Evolutionary conservation across 2,329 filamentous ascomycete species (phyloP), one percentile per base, ranked within the genome.

Genomic region (Nemania diffusa): DNA sequence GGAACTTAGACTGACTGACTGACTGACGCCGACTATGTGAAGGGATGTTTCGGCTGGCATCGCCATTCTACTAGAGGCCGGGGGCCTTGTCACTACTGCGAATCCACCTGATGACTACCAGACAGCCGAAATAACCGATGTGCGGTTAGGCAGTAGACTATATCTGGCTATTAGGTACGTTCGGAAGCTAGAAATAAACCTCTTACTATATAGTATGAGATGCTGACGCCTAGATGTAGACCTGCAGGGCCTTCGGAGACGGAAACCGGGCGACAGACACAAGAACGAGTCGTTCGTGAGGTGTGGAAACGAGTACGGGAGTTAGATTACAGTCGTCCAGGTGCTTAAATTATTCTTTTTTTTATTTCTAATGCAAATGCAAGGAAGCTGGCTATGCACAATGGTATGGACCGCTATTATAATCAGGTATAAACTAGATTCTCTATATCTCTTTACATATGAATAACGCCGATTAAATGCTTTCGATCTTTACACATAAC

Each of bases 11-110:
- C 34, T 27, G 40, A 57, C 53, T 65, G n/a, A 46, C 27, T 1
- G 40, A n/a, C n/a, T n/a, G n/a, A n/a, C n/a, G n/a, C n/a, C 34
- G 34, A 7, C 34, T 40, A 13, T 13, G 53, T 15, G 51, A 65
- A 86, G 85, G 91, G 92, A 94, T 71, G 91, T 93, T 3, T 91
- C 91, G 1, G 92, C 91, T 13, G 91, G 91, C 1, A 88, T 93
- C 65, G 90, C 90, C 4, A 89, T 94, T 46, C 80, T 94, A 0
- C 81, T 89, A 64, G 91, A 94, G 79, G 91, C 92, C 2, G 91
- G 91, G 1, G 92, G 92, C 0, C 77, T 94, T 3, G 84, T 93
- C 22, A 94, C 91, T 0, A 91, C 89, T 2, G 91, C 91, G 0
- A 93, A 93, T 72, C 90, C 91, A 1, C 91, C 91, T 0, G 78